Evolutionary conservation across 768 basidiomycete genomes (phyloP).

Genomic region (Pholiota microspora): DNA sequence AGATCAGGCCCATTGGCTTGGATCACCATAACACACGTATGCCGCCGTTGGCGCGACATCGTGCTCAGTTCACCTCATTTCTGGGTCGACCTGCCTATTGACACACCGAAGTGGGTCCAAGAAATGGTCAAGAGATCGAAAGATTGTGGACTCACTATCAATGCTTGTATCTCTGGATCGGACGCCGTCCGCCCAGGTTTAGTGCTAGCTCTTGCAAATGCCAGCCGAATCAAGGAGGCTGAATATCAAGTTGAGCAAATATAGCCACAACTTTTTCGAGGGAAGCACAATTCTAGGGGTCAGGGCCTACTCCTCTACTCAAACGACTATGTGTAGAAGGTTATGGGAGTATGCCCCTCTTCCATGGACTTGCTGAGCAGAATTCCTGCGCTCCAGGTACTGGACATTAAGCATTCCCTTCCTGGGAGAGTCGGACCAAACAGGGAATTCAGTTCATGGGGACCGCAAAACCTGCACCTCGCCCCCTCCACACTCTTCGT

Average conservation of each 20-base stretch:
- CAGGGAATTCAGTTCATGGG: neutral
- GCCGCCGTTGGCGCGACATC: neutral
- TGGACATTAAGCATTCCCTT: no score
- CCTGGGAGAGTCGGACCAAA: neutral
- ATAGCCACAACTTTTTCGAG: neutral
- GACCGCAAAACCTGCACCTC: neutral
- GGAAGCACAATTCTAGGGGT: neutral
- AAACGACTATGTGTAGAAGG: neutral
- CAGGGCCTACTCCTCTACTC: neutral
- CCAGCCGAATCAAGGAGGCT: neutral
- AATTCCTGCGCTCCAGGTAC: neutral
- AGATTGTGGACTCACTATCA: neutral
- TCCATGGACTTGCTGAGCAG: neutral
- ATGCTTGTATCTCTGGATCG: neutral
- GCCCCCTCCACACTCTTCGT: neutral
- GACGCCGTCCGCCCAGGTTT: neutral
- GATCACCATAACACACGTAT: neutral
- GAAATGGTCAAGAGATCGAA: neutral
- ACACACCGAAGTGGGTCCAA: neutral
- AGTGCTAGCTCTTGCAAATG: neutral
- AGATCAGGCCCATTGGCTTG: neutral
- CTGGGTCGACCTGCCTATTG: neutral
- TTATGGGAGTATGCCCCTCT: neutral
- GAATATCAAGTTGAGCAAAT: neutral
- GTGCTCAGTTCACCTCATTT: neutral